phyloP scores from a whole-genome alignment of 2,329 filamentous ascomycete genomes.

The Keithomyces neogunnii region DNA sequence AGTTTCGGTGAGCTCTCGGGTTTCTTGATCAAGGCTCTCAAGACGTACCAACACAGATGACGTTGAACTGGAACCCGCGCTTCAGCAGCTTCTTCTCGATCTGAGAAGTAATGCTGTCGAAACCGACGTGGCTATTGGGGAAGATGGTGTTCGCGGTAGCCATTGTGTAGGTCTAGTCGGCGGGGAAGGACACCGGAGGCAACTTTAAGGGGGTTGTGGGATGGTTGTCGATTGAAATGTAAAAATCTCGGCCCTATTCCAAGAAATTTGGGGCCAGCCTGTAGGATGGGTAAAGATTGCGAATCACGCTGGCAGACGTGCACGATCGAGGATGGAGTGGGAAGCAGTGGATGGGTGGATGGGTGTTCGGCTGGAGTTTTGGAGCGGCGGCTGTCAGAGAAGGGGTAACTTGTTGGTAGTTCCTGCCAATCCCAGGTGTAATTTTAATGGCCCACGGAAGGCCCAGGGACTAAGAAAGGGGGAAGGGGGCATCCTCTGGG shows the following conservation, averaged over 20 bases:
- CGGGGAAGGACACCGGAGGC: constrained; percentile 1
- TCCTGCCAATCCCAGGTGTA: constrained; percentile 36
- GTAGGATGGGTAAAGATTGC: constrained; percentile 14
- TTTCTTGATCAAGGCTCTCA: constrained; percentile 5
- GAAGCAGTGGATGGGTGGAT: constrained; percentile 3
- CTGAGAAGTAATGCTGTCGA: constrained; percentile 99
- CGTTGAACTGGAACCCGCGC: constrained; percentile 99
- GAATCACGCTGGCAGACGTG: constrained; percentile 8
- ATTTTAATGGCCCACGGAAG: constrained; percentile 34
- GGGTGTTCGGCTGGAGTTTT: constrained; percentile 6
- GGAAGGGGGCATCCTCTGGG: constrained; percentile 23
- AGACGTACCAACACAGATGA: constrained; percentile 93
- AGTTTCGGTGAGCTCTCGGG: not conserved
- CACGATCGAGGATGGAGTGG: constrained; percentile 4
- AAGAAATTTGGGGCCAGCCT: constrained; percentile 23
- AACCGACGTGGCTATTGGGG: constrained; percentile 97
- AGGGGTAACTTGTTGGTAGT: constrained; percentile 30
- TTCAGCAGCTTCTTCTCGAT: constrained; percentile 99
- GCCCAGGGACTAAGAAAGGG: constrained; percentile 34
- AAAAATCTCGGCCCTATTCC: constrained; percentile 18
- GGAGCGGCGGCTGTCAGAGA: constrained; percentile 8
- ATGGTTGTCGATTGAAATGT: constrained; percentile 18
- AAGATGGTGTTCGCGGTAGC: constrained; percentile 65
- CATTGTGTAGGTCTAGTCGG: constrained; percentile 49
- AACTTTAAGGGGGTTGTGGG: not conserved